A percentile compares a stretch with the other conserved stretches of the same genome.
Evolutionary conservation across 2,329 filamentous ascomycete species (phyloP).

Genomic region (Ophiosphaerella korrae): DNA sequence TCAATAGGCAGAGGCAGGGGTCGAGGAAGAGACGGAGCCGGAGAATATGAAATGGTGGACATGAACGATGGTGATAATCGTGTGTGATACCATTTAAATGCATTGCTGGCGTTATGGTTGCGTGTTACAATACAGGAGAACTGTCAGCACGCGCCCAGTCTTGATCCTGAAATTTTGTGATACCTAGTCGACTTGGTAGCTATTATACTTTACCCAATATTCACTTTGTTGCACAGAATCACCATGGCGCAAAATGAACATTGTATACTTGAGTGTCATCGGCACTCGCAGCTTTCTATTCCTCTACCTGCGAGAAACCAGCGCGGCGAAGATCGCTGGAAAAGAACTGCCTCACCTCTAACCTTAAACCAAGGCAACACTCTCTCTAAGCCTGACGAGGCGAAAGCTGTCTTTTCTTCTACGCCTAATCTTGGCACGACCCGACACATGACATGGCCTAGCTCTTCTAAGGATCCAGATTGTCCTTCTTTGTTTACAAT

Average conservation of each 20-base stretch:
- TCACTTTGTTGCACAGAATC: neutral
- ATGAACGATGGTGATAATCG: slow-evolving; percentile 48
- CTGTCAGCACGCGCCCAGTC: neutral
- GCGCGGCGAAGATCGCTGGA: slow-evolving; percentile 30
- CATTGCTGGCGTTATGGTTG: slow-evolving; percentile 36
- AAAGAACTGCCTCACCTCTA: slow-evolving; percentile 37
- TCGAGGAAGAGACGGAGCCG: slow-evolving; percentile 52
- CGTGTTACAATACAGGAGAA: slow-evolving; percentile 10
- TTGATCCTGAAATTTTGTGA: neutral
- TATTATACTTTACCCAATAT: slow-evolving; percentile 21
- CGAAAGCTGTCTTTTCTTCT: slow-evolving; percentile 18
- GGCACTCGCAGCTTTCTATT: slow-evolving; percentile 45
- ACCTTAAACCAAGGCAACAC: slow-evolving; percentile 35
- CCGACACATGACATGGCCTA: slow-evolving; percentile 25
- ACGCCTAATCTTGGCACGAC: slow-evolving; percentile 16
- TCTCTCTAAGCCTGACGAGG: slow-evolving; percentile 3
- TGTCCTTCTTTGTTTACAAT: slow-evolving; percentile 16
- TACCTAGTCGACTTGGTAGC: neutral
- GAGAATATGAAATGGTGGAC: slow-evolving; percentile 55
- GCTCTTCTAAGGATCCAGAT: slow-evolving; percentile 17
- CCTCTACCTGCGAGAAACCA: slow-evolving; percentile 41
- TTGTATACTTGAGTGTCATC: slow-evolving; percentile 9
- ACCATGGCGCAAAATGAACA: neutral
- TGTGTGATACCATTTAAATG: slow-evolving; percentile 32
- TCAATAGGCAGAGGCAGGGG: slow-evolving; percentile 48